Evolutionary conservation across 768 basidiomycete species (phyloP).

Genomic region (Lepiota venenata): DNA sequence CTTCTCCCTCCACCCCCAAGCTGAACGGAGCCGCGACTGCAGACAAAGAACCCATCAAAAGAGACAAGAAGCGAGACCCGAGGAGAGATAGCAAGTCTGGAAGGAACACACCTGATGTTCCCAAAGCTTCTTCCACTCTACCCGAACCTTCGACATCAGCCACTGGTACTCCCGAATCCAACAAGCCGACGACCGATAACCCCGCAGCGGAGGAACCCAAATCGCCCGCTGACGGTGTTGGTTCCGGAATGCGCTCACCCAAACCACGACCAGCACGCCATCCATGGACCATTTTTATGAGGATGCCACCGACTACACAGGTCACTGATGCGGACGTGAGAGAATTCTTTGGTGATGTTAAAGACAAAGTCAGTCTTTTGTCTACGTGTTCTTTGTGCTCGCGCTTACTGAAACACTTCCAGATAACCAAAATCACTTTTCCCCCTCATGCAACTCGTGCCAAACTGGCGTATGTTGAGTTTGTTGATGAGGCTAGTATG

Average conservation of each 20-base stretch:
- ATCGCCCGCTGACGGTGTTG: constrained; percentile 54
- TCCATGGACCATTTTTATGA: constrained; percentile 87
- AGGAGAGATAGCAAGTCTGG: constrained; percentile 32
- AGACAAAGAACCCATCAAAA: constrained; percentile 56
- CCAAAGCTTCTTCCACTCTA: constrained; percentile 23
- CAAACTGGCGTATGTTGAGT: constrained; percentile 83
- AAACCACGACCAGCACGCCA: constrained; percentile 62
- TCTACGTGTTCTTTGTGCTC: constrained; percentile 1
- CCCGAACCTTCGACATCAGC: constrained; percentile 20
- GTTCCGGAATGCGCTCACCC: constrained; percentile 65
- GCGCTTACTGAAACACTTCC: background rate
- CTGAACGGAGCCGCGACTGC: constrained; percentile 35
- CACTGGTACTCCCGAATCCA: constrained; percentile 6
- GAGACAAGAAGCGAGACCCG: constrained; percentile 53
- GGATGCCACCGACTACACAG: constrained; percentile 43
- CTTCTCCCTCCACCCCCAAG: constrained; percentile 32
- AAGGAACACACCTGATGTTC: constrained; percentile 26
- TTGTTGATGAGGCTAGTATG: constrained; percentile 86
- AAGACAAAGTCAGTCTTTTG: constrained; percentile 52
- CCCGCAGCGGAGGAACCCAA: constrained; percentile 39
- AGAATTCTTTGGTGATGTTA: constrained; percentile 75
- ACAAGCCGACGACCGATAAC: constrained; percentile 16
- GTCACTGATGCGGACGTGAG: constrained; percentile 63
- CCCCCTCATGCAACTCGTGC: constrained; percentile 50
- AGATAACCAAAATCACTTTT: constrained; percentile 71